Base-by-base conservation (phyloP, 2,329 filamentous ascomycete genomes). In the Cladorrhinum sp. region DNA sequence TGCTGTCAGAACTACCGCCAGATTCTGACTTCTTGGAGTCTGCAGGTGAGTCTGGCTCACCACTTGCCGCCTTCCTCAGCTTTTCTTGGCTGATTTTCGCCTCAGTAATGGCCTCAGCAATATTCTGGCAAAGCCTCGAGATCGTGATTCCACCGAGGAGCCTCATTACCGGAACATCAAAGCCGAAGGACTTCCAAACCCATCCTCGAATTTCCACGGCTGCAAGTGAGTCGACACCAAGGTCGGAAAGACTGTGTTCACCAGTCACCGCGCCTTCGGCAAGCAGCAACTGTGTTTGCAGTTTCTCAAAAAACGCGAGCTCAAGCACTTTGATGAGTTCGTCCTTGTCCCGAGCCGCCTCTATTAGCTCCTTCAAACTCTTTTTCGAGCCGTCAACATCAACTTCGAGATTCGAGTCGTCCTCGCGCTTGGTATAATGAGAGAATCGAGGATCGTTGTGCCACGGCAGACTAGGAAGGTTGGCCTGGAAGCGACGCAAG, bases 111-210 rank as follows among this genome's bases (percentile, higher is more conserved):
- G n/a, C 7, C 4, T n/a, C 55, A 5, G 59, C 67, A 21, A 68
- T 61, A 3, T 66, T 64, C 14, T 48, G 14, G 33, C 61, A 65
- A 55, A 64, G 57, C 67, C 63, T 23, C 66, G 64, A 39, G 51
- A 72, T 70, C 6, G 61, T 59, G 23, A 73, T 69, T 30, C 70
- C 72, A 1, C 73, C 68, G 9, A 81, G 62, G 7, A 83, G 73
- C 65, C 78, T 79, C 65, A 82, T 73, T 0, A 82, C 76, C 0
- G 78, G 74, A 7, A 82, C 72, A 51, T 82, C 76, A 1, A 73
- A 69, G 0, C 74, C 69, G 0, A 79, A 53, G 16, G 73, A 69
- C 64, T 77, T 78, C 58, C 74, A 70, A 57, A 81, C 76, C 80
- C 80, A 83, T 1, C 73, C 67, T 1, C 79, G 74, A 1, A 80